Percentiles rank a stretch among this genome's conserved stretches.
phyloP scores from a whole-genome alignment of 1,139 yeast species.

The Lizanozyma gosingica region DNA sequence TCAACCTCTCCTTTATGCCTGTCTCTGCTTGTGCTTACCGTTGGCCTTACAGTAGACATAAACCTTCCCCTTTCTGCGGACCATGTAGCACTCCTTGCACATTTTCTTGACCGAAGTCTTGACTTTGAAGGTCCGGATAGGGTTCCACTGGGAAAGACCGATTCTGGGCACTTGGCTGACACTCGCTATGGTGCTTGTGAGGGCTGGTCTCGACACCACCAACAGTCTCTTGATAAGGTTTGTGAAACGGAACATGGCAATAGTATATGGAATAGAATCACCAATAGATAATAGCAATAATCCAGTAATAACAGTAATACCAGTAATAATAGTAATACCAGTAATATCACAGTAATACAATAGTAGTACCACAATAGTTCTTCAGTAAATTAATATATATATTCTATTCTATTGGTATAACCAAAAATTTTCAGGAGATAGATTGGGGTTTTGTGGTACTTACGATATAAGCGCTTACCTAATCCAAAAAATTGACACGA shows the following conservation, averaged over 20 bases:
- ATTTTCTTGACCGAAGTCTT: conserved; percentile 83
- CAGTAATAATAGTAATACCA: too few species aligned
- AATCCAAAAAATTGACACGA: not conserved
- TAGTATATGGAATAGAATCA: too few species aligned
- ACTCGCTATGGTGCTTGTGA: not conserved
- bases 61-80: conserved; percentile 89
- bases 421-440: too few species aligned
- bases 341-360: too few species aligned
- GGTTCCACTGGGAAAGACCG: not conserved
- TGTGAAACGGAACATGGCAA: not conserved
- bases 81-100: conserved; percentile 87
- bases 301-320: too few species aligned
- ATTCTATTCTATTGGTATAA: too few species aligned
- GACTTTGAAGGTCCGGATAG: conserved; percentile 17
- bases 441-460: not conserved
- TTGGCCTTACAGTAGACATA: conserved; percentile 88
- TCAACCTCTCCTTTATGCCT: too few species aligned
- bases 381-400: too few species aligned
- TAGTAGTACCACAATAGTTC: too few species aligned
- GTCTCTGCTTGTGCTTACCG: conserved; percentile 95
- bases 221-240: not conserved
- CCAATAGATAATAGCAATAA: too few species aligned
- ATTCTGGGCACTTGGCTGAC: not conserved
- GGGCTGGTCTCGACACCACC: not conserved
- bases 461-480: not conserved